Conservation (phyloP, 169 alveolate genomes). For the Pseudocohnilembus persalinus region DNA sequence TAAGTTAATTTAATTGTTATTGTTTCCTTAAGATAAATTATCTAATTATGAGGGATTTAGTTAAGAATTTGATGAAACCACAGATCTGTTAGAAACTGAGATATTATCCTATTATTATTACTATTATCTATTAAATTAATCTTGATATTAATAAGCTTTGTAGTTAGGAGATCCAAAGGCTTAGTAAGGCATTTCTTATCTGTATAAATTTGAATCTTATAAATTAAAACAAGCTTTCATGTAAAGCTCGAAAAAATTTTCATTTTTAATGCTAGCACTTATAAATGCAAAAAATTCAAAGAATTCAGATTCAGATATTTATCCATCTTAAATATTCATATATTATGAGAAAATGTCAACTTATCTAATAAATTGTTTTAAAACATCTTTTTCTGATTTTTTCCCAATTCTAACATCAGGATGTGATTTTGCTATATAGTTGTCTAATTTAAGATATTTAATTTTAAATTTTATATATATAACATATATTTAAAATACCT, state of each 20-base stretch:
- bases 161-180: background rate
- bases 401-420: slow-evolving; percentile 77
- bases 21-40: too few species aligned
- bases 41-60: background rate
- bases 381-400: slow-evolving; percentile 74
- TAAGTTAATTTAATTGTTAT: too few species aligned
- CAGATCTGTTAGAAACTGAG: background rate
- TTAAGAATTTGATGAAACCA: background rate
- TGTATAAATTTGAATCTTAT: too few species aligned
- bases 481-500: slow-evolving; percentile 41
- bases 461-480: background rate
- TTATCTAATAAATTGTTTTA: slow-evolving; percentile 76
- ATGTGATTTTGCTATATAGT: slow-evolving; percentile 69
- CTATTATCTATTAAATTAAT: background rate
- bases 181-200: background rate
- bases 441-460: slow-evolving; percentile 11
- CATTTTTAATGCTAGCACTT: slow-evolving; percentile 65
- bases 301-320: slow-evolving; percentile 64
- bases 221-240: slow-evolving; percentile 56
- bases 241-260: slow-evolving; percentile 51
- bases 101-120: too few species aligned
- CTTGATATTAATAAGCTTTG: background rate
- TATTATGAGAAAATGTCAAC: slow-evolving; percentile 48
- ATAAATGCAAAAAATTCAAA: slow-evolving; percentile 65
- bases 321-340: slow-evolving; percentile 15